Conservation (phyloP, 148 eudicot genomes). For the Cornus controversa region DNA sequence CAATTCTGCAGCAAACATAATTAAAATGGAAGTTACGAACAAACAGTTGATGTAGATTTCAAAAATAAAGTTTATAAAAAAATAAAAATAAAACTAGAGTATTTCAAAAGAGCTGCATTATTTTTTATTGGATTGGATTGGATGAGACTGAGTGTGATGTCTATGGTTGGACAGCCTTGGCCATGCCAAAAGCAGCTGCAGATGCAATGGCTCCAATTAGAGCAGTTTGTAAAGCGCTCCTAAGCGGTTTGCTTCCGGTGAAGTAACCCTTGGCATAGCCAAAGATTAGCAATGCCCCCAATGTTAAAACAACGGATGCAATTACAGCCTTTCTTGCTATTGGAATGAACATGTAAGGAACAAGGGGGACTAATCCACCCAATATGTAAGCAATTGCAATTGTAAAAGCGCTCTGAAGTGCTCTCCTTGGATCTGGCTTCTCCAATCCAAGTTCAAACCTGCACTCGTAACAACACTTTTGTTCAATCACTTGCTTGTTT, state of each 20-base stretch:
- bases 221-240: conserved; percentile 76
- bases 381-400: conserved; percentile 76
- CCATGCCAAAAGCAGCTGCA: conserved; percentile 95
- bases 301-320: conserved; percentile 60
- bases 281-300: conserved; percentile 71
- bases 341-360: conserved; percentile 79
- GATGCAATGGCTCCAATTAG: conserved; percentile 91
- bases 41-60: too few species aligned
- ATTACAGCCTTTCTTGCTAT: conserved; percentile 52
- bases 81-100: too few species aligned
- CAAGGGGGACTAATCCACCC: conserved; percentile 79
- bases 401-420: conserved; percentile 81
- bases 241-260: conserved; percentile 63
- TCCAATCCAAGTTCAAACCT: conserved; percentile 96
- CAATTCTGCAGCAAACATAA: not conserved
- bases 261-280: conserved; percentile 83
- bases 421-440: conserved; percentile 95
- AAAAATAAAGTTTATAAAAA: too few species aligned
- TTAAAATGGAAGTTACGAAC: too few species aligned
- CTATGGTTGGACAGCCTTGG: conserved; percentile 66
- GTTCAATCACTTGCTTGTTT: not conserved
- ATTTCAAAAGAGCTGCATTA: not conserved
- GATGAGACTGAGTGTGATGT: too few species aligned
- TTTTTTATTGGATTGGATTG: conserved; percentile 8
- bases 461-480: conserved; percentile 8